Conservation (phyloP, 148 eudicot species). For the Euryodendron excelsum region DNA sequence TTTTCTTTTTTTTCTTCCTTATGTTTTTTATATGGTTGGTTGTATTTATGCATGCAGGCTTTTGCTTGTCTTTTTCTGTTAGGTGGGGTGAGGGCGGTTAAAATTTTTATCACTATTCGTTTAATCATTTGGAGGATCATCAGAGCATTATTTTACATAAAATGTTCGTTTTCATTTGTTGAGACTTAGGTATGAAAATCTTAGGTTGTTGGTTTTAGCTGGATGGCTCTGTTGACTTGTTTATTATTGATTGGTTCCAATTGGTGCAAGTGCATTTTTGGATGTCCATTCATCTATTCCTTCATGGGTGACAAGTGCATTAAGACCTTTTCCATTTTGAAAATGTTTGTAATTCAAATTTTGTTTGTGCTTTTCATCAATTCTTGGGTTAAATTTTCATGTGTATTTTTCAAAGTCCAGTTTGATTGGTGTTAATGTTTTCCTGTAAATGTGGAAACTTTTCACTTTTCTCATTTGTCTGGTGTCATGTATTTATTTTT, state of each 20-base stretch:
- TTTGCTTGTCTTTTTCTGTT: background rate
- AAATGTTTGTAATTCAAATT: background rate
- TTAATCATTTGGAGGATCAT: background rate
- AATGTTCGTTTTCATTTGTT: background rate
- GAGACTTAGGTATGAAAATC: conserved; percentile 9
- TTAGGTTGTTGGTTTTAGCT: conserved; percentile 5
- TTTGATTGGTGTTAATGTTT: too few species aligned
- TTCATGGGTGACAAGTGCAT: background rate
- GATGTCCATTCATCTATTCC: too few species aligned
- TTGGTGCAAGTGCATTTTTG: background rate
- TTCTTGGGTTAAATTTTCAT: background rate
- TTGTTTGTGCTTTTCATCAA: background rate
- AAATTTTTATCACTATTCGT: background rate
- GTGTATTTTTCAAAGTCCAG: too few species aligned
- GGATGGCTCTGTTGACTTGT: background rate
- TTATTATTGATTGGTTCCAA: background rate
- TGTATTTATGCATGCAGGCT: background rate
- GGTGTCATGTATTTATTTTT: background rate
- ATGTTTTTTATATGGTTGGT: background rate
- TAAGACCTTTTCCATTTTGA: background rate
- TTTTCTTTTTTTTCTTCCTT: background rate
- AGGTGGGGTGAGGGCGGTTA: background rate
- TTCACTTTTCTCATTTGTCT: background rate
- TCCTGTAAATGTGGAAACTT: background rate
- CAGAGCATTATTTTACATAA: background rate